Evolutionary conservation across 225 moss, liverwort and hornwort species (phyloP).

Genomic region (Antitrichia curtipendula): DNA sequence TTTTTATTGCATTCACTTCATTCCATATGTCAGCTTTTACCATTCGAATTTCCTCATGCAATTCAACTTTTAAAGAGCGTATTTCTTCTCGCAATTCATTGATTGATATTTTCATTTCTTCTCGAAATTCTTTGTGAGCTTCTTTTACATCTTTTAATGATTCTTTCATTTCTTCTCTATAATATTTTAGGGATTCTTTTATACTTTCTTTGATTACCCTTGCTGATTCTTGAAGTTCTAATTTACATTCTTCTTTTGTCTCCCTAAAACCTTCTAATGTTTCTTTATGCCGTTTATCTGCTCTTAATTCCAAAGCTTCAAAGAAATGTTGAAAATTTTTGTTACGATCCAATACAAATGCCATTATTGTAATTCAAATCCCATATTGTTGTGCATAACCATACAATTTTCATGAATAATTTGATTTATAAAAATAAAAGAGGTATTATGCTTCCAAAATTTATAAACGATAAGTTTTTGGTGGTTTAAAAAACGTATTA

Average conservation of each 20-base stretch:
- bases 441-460: too few species aligned
- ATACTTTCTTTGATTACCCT: neutral
- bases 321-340: conserved; percentile 20
- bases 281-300: conserved; percentile 12
- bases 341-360: conserved; percentile 9
- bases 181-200: neutral
- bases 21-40: neutral
- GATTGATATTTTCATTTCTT: neutral
- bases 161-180: conserved; percentile 2
- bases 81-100: conserved; percentile 7
- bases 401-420: neutral
- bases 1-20: conserved; percentile 10
- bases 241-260: conserved; percentile 12
- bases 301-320: conserved; percentile 13
- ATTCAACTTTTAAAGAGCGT: neutral
- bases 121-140: conserved; percentile 6
- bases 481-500: neutral
- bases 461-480: too few species aligned
- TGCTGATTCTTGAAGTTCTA: neutral
- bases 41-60: neutral
- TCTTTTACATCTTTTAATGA: neutral
- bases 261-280: neutral
- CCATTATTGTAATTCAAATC: neutral
- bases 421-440: too few species aligned
- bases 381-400: neutral